A percentile compares a stretch with the other conserved stretches of the same genome.
Conservation (phyloP, 371 early-diverging fungal species). For the Apophysomyces sp. region DNA sequence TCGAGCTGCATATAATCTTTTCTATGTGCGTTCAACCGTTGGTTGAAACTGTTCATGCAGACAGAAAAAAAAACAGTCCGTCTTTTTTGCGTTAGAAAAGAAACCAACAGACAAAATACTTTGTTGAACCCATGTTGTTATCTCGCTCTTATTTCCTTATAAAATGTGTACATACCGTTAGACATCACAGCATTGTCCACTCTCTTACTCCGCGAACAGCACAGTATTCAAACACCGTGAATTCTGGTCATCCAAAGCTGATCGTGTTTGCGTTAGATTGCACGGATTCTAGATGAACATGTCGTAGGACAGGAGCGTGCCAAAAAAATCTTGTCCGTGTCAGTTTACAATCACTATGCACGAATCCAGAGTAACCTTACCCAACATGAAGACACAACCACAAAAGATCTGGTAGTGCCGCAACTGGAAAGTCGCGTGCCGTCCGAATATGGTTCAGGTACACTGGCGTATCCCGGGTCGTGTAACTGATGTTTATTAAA, state of each 20-base stretch:
- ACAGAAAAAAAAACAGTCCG: neutral
- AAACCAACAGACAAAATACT: no score
- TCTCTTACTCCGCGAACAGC: constrained; percentile 1
- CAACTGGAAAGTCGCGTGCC: neutral
- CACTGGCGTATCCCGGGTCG: neutral
- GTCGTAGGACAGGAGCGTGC: constrained; percentile 83
- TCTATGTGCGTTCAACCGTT: constrained; percentile 32
- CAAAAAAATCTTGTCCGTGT: constrained; percentile 75
- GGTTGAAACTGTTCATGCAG: neutral
- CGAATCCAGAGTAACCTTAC: constrained; percentile 65
- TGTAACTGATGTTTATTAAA: neutral
- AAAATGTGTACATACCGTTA: neutral
- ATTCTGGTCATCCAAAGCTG: neutral
- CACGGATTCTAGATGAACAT: constrained; percentile 61
- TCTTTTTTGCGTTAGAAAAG: neutral
- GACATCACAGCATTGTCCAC: neutral
- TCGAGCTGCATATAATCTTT: constrained; percentile 33
- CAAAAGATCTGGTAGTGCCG: neutral
- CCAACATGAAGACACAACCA: neutral
- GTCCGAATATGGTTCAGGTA: neutral
- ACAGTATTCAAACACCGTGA: neutral
- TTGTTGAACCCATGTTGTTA: neutral
- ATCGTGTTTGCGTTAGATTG: neutral
- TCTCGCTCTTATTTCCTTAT: neutral
- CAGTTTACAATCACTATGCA: constrained; percentile 80